phyloP scores from a whole-genome alignment of 441 rosid genomes.

The Macaranga tanarius region DNA sequence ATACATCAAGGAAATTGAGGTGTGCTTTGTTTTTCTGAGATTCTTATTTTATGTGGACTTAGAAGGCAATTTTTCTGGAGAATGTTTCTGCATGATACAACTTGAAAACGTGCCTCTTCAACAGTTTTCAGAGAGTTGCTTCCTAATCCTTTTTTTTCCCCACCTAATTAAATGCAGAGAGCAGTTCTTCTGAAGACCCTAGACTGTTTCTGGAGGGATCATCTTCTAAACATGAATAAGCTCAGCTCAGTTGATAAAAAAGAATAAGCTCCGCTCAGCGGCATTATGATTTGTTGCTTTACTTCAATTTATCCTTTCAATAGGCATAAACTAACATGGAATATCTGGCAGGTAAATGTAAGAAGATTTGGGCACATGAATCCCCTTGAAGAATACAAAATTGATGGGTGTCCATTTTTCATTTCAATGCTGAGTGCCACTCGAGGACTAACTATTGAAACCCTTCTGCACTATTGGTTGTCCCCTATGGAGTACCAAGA shows the following conservation, averaged over 20 bases:
- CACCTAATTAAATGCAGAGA: slow-evolving; percentile 46
- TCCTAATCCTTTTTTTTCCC: neutral
- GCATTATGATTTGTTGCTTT: slow-evolving; percentile 36
- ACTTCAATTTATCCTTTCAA: slow-evolving; percentile 9
- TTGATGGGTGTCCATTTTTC: slow-evolving; percentile 91
- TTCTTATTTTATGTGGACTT: slow-evolving; percentile 4
- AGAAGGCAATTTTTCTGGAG: neutral
- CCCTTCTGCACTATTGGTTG: slow-evolving; percentile 83
- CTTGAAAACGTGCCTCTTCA: neutral
- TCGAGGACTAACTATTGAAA: slow-evolving; percentile 74
- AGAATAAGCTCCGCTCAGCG: slow-evolving; percentile 94
- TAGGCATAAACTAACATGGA: slow-evolving; percentile 26
- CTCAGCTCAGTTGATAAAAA: too few relatives aligned
- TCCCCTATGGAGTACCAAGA: slow-evolving; percentile 75
- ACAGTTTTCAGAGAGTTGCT: too few relatives aligned
- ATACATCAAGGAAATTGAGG: slow-evolving; percentile 91
- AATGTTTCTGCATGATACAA: neutral
- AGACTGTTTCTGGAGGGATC: slow-evolving; percentile 93
- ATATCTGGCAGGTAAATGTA: slow-evolving; percentile 66
- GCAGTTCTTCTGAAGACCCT: slow-evolving; percentile 84
- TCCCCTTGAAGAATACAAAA: slow-evolving; percentile 98
- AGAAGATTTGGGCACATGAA: slow-evolving; percentile 94
- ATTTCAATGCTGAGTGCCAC: slow-evolving; percentile 95
- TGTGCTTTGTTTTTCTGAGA: slow-evolving; percentile 24
- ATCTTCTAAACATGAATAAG: slow-evolving; percentile 93